Conservation (phyloP, 805 yeast species). For the Zygosaccharomyces gambellarensis region DNA sequence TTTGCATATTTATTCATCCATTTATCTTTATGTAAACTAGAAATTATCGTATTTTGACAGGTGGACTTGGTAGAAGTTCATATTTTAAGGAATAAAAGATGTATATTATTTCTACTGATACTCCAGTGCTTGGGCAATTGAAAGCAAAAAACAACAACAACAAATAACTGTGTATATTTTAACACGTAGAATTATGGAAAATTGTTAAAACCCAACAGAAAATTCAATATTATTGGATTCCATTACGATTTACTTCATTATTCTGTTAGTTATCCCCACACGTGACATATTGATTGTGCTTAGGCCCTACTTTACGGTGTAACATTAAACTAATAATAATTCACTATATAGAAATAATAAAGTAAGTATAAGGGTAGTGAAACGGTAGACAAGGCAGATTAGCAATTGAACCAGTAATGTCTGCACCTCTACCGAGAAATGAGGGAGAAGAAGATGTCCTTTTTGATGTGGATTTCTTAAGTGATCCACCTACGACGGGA, state of each 20-base stretch:
- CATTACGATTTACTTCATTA: too few species aligned
- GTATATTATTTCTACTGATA: not conserved
- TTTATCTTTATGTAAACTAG: conserved; percentile 8
- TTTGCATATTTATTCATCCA: conserved; percentile 2
- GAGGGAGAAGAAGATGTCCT: conserved; percentile 30
- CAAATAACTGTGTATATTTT: not conserved
- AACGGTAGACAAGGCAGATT: not conserved
- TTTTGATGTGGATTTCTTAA: conserved; percentile 40
- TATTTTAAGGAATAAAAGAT: not conserved
- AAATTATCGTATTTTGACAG: not conserved
- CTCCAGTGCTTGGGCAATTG: not conserved
- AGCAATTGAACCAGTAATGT: conserved; percentile 5
- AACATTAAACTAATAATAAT: not conserved
- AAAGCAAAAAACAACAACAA: too few species aligned
- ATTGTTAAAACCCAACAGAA: not conserved
- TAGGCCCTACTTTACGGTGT: not conserved
- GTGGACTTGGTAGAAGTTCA: not conserved
- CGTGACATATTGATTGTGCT: conserved; percentile 5
- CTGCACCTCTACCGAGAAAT: conserved; percentile 2
- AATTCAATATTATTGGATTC: not conserved
- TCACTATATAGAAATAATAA: not conserved
- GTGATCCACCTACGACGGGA: conserved; percentile 15
- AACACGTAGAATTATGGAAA: not conserved
- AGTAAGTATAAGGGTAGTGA: not conserved
- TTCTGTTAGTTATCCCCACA: not conserved